Evolutionary conservation across 257 asterid genomes (phyloP), one percentile per base, ranked within the genome.

Genomic region (Salvia miltiorrhiza): DNA sequence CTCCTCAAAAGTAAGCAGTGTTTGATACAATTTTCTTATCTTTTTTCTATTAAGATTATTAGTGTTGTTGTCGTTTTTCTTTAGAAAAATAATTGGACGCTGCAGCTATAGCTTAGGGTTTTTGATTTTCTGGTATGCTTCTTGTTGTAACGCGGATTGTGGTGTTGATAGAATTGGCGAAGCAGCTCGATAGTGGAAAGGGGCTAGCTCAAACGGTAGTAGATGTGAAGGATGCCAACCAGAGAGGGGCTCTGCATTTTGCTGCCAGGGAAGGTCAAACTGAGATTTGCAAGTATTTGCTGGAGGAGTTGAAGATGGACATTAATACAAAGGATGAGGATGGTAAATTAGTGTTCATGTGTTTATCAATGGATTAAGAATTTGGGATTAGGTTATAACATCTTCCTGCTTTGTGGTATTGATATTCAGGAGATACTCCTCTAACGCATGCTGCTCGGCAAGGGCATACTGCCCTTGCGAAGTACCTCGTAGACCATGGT

Each of bases 261-360:
- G 96, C 99, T 20, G 94, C 99, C 17, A 87, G 95, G 70, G 99
- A 93, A 65, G 99, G 97, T 30, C 88, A 90, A 82, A 82, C 75
- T 64, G 96, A 88, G 70, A 84, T 86, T 62, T 93, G 99, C 91
- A 86, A 81, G 78, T 93, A 84, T 83, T 81, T 93, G 83, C 63
- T 93, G n/a, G 96, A 93, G 71, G 99, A 93, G 49, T 77, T 88
- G 90, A 86, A 86, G 78, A 62, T 90, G 71, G 96, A 88, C 81
- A 88, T 87, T 17, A 79, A 93, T 68, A 75, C 73, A 41, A 80
- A 82, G 80, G 99, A 93, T 57, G 97, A 88, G 64, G 99, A 93
- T 78, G 99, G 98, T 93, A 73, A 65, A 53, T 56, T 32, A 33
- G 58, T 26, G 35, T 49, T 21, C 54, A 20, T 53, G 49, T 65